A percentile compares a stretch with the other conserved stretches of the same genome.
Evolutionary conservation across 108 stramenopile genomes (phyloP).

Genomic region (Nitzschia sp.): DNA sequence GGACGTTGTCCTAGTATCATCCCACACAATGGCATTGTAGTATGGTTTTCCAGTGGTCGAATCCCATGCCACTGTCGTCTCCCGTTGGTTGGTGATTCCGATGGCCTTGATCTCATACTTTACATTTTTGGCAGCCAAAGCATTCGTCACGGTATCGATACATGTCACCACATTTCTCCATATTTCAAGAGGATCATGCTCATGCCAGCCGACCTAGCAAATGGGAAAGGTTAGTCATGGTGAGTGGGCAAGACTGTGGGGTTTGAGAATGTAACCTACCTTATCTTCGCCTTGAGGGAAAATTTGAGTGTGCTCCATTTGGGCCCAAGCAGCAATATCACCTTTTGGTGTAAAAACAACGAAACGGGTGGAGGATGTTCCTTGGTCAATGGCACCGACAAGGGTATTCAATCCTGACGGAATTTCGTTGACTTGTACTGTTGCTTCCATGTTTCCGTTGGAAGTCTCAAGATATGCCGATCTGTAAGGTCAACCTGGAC

Average conservation of each 20-base stretch:
- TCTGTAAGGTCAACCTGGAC: too few relatives aligned
- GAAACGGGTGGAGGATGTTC: constrained; percentile 92
- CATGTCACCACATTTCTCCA: constrained; percentile 57
- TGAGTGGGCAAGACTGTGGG: not conserved
- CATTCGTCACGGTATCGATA: constrained; percentile 46
- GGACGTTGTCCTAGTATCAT: constrained; percentile 82
- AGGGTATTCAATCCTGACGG: constrained; percentile 14
- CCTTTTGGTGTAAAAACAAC: constrained; percentile 81
- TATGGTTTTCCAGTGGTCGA: constrained; percentile 85
- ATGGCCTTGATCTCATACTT: constrained; percentile 38
- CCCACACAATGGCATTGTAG: constrained; percentile 98
- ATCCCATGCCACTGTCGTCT: constrained; percentile 96
- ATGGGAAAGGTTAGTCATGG: constrained; percentile 18
- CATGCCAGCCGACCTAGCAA: constrained; percentile 80
- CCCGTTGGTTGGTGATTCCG: constrained; percentile 99
- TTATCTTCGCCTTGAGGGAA: constrained; percentile 58
- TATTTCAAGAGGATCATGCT: constrained; percentile 94
- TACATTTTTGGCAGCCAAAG: constrained; percentile 30
- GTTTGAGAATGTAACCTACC: constrained; percentile 8
- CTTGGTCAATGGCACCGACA: constrained; percentile 96
- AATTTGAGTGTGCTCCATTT: constrained; percentile 90
- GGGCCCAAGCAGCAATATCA: constrained; percentile 70
- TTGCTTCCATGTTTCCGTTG: too few relatives aligned
- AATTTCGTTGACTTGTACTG: constrained; percentile 5
- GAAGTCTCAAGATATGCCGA: too few relatives aligned